A percentile compares a stretch with the other conserved stretches of the same genome.
Evolutionary conservation across 2,329 filamentous ascomycete species (phyloP).

Genomic region (Colletotrichum cordylinicola): DNA sequence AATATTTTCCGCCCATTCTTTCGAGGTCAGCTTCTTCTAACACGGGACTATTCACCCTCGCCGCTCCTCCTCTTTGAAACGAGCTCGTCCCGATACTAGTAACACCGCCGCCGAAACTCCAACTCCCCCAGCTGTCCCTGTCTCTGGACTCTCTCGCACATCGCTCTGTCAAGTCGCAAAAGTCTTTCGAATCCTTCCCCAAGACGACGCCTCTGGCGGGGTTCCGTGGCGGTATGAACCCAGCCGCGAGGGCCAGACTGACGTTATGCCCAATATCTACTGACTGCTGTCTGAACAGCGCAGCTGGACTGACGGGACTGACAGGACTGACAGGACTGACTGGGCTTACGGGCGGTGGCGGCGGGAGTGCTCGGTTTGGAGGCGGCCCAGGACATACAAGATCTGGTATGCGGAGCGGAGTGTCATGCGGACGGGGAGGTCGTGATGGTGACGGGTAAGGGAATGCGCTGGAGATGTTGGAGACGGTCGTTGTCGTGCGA

Average conservation of each 20-base stretch:
- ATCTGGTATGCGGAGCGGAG: slow-evolving; percentile 40
- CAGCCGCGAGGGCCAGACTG: slow-evolving; percentile 20
- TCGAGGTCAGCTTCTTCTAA: slow-evolving; percentile 32
- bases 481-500: neutral
- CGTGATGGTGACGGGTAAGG: slow-evolving; percentile 33
- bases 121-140: slow-evolving; percentile 41
- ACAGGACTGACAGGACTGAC: neutral
- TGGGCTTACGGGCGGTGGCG: slow-evolving; percentile 27
- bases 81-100: neutral
- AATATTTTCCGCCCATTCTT: slow-evolving; percentile 31
- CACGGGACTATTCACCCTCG: slow-evolving; percentile 24
- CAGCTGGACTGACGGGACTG: neutral
- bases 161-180: slow-evolving; percentile 35
- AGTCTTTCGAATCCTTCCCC: slow-evolving; percentile 30
- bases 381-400: slow-evolving; percentile 46
- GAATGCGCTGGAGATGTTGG: neutral
- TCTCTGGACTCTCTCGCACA: slow-evolving; percentile 33
- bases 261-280: neutral
- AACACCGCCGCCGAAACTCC: slow-evolving; percentile 23
- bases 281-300: neutral
- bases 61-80: slow-evolving; percentile 9
- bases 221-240: slow-evolving; percentile 14
- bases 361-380: slow-evolving; percentile 48
- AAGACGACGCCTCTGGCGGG: slow-evolving; percentile 22
- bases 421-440: slow-evolving; percentile 40